Base-by-base conservation (phyloP, 2,329 filamentous ascomycete species). In the Mycosphaerella sp. region DNA sequence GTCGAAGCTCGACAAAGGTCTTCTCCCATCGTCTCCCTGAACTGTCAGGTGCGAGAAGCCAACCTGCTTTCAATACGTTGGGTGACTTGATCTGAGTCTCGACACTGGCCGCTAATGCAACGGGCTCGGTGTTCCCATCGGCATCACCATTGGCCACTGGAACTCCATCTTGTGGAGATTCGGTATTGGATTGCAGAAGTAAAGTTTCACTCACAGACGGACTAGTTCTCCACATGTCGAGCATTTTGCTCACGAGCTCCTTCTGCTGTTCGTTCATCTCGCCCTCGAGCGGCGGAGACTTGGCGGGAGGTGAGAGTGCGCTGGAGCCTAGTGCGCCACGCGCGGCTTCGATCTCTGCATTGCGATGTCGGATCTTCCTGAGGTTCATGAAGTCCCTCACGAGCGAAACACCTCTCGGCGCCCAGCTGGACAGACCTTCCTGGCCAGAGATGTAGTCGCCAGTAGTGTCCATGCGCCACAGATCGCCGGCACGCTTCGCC, bases 391-490 rank as follows among this genome's bases (percentile, higher is more conserved):
- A 95, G 70, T 98, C 93, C 54, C 84, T 83, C n/a, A 98, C 85
- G 0, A 98, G 75, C 0, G 89, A 95, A 2, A 97, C 87, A 36
- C 93, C 90, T 41, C 93, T 82, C 1, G 93, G 92, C 6, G 85
- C 83, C 93, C 93, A 98, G 53, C 84, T 83, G 2, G 78, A 83
- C 39, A 98, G 76, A 46, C 85, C 80, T 70, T 98, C 93, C 72
- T 98, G 91, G 52, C 93, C 93, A 70, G 95, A 96, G 64, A 98
- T 88, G 67, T 96, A 97, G 69, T 95, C 89, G 65, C 95, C 87
- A 56, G 89, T 85, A 12, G 91, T 97, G 70, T 90, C 95, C 83
- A 97, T 89, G 51, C 93, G 83, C 93, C 93, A 98, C 10, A 98
- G 77, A 68, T 98, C 93, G 2, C 89, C 89, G 0, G 90, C 89